Conservation (phyloP, 2,329 filamentous ascomycete species). For the Aspergillus awamori region DNA sequence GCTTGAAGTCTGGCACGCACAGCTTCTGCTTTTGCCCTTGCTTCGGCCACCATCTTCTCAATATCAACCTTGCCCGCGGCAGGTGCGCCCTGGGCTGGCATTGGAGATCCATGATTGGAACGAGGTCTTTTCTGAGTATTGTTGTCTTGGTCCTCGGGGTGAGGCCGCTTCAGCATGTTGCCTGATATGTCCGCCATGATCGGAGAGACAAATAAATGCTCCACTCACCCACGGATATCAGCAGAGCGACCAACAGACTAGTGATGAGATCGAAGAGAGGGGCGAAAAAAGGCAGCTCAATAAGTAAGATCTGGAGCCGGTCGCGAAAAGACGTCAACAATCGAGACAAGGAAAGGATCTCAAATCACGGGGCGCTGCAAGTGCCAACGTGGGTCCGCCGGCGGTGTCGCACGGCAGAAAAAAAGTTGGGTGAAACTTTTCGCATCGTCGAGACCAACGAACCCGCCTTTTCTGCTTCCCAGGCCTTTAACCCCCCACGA, state of each 20-base stretch:
- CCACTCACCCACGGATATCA: constrained; percentile 18
- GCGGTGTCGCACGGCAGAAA: constrained; percentile 45
- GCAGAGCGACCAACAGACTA: constrained; percentile 1
- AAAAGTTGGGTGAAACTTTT: constrained; percentile 40
- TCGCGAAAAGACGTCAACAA: neutral
- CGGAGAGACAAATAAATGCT: constrained; percentile 5
- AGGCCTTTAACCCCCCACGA: constrained; percentile 23
- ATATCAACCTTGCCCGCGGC: constrained; percentile 47
- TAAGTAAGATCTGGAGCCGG: too few species aligned
- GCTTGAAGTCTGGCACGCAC: constrained; percentile 51
- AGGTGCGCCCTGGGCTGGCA: constrained; percentile 41
- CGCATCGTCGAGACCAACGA: constrained; percentile 32
- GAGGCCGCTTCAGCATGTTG: constrained; percentile 52
- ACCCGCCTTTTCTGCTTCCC: constrained; percentile 30
- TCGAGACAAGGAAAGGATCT: constrained; percentile 9
- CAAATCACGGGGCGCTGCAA: constrained; percentile 15
- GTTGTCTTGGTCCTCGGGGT: constrained; percentile 50
- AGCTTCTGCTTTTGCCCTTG: constrained; percentile 52
- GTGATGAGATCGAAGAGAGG: neutral
- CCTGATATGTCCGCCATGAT: constrained; percentile 48
- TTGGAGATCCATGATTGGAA: constrained; percentile 54
- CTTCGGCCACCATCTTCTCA: constrained; percentile 52
- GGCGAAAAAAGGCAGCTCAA: neutral
- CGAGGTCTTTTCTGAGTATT: constrained; percentile 52
- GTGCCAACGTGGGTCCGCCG: constrained; percentile 18